Evolutionary conservation across 2,329 filamentous ascomycete genomes (phyloP), one percentile per base, ranked within the genome.

Genomic region (Diaporthe eres): DNA sequence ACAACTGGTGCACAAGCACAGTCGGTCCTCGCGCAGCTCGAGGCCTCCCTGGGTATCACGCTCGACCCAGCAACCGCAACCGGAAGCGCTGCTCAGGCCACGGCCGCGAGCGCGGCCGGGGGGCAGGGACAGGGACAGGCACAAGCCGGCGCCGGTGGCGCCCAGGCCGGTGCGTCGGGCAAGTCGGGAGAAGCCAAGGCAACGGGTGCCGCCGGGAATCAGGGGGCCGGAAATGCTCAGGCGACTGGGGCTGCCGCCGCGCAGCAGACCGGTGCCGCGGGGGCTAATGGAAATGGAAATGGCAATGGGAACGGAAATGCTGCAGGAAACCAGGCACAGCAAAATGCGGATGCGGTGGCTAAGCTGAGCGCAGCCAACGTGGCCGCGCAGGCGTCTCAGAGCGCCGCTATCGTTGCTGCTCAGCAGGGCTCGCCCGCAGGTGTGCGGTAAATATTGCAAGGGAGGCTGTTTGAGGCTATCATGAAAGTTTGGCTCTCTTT

Each of bases 341-440:
- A 70, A n/a, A 70, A 70, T 25, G 65, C 65, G 34, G 65, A 55
- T 9, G 65, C 65, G 49, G 65, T 70, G 49, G 65, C 65, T 17
- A 42, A 70, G 22, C 34, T 70, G 34, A 70, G 65, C n/a, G 49
- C 47, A 1, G 65, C 65, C 47, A 70, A 70, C 9, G 65, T 70
- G 4, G 65, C 65, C 10, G 65, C 65, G 9, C 65, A 70, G 65
- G 65, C 65, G n/a, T 70, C 65, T 8, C 65, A 70, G 65, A 70
- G 65, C 34, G 65, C 65, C 4, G 65, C 65, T 13, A 70, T 70
- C n/a, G 34, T 70, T 42, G 65, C 65, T 28, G 65, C 65, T 31
- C 65, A 70, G 49, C 65, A 55, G 34, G 65, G 47, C 65, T 70
- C 65, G 65, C 65, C 65, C 34, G 47, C 65, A 15, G 65, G 65